Base-by-base conservation (phyloP, 2,329 filamentous ascomycete species). In the Clonostachys rosea region DNA sequence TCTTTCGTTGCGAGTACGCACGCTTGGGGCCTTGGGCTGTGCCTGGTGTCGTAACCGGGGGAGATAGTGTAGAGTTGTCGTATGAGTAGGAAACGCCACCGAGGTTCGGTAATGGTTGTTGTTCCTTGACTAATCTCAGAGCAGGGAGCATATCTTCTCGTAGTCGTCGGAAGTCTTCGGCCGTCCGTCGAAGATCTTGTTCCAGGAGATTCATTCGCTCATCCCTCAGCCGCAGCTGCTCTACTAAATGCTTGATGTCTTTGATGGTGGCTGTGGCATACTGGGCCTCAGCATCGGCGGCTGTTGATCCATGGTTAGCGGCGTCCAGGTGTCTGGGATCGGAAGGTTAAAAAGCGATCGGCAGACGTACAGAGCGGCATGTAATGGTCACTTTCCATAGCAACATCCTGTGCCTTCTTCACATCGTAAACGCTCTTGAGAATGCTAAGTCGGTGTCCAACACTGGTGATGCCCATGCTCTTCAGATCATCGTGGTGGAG, bases 381-480 rank as follows among this genome's bases (percentile, higher is more conserved):
- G 64, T 96, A 99, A 66, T 97, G 89, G 59, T 96, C 92, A 51
- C 86, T 85, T 62, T 97, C 92, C 57, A 96, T 81, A 14, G 89
- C 87, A 50, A 97, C 82, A 58, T 95, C 91, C 61, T 96, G 91
- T 54, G 90, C 90, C 65, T 92, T 86, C 72, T 99, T 99, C 61
- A 94, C 86, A 61, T 97, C 91, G 70, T 96, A 97, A 47, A 97
- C 91, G 59, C 85, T 91, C 71, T 96, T 97, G 49, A 99, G 78
- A 49, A 99, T 95, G 18, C 91, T 95, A 58, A 99, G 76, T 50
- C 94, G 86, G 70, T 99, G 94, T 39, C 94, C 94, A 43, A 96
- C 90, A 69, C 92, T 97, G 52, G 77, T 75, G 54, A 99, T 88
- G 43, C 91, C 91, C 84, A 97, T 92, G 62, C 95, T 90, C 68